phyloP scores from a whole-genome alignment of 495 filamentous ascomycete species.

The Penicillium simplicissimum region DNA sequence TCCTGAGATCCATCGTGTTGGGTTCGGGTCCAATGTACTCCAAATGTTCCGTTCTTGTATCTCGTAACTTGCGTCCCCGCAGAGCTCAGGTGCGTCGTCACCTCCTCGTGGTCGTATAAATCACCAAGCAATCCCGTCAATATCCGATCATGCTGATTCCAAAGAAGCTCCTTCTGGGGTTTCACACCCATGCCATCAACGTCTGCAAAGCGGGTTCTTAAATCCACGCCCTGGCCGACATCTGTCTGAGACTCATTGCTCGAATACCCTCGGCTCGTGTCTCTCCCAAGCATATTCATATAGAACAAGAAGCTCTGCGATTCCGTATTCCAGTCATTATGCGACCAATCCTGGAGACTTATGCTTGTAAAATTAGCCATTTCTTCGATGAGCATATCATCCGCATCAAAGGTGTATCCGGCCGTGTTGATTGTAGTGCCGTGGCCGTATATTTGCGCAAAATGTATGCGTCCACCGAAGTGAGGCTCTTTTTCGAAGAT shows the following conservation, averaged over 20 bases:
- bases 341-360: not conserved
- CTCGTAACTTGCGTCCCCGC: not conserved
- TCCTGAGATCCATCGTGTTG: not conserved
- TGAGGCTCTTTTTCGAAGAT: conserved; percentile 2
- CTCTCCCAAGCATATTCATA: not conserved
- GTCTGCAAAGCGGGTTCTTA: not conserved
- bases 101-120: not conserved
- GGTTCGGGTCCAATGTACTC: not conserved
- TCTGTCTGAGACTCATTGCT: not conserved
- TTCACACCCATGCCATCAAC: not conserved
- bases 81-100: not conserved
- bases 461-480: not conserved
- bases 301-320: not conserved
- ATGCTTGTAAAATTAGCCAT: not conserved
- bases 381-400: not conserved
- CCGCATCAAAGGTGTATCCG: not conserved
- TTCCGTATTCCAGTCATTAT: not conserved
- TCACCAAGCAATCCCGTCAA: not conserved
- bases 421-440: not conserved
- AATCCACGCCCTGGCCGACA: not conserved
- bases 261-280: not conserved
- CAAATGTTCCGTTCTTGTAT: not conserved
- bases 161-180: not conserved
- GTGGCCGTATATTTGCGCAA: not conserved
- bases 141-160: not conserved